Conservation (phyloP, 305 asterid species). For the Plantago lanceolata region DNA sequence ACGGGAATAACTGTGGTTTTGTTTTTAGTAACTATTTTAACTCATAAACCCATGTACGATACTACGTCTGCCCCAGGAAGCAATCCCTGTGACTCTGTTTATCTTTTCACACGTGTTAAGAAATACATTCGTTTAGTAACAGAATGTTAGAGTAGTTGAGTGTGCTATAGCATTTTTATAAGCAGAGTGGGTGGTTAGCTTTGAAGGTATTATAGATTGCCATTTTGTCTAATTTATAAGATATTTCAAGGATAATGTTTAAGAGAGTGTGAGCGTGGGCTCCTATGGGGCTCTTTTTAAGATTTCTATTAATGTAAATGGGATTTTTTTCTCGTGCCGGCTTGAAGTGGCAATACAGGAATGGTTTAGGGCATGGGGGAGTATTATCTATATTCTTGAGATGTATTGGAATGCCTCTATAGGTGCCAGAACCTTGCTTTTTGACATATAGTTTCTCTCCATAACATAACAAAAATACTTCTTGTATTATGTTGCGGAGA, state of each 20-base stretch:
- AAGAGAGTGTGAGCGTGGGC: not conserved
- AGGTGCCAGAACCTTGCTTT: no score
- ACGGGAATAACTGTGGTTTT: no score
- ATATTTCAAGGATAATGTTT: not conserved
- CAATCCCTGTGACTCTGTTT: not conserved
- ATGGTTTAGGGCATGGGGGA: not conserved
- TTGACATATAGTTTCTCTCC: no score
- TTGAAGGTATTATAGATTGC: not conserved
- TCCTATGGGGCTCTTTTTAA: not conserved
- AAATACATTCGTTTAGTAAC: not conserved
- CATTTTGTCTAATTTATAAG: not conserved
- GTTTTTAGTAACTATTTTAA: not conserved
- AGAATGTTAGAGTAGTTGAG: not conserved
- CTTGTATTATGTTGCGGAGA: no score
- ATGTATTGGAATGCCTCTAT: no score
- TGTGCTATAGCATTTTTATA: not conserved
- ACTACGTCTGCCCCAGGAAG: not conserved
- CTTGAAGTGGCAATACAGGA: not conserved
- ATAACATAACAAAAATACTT: no score
- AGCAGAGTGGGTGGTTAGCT: no score
- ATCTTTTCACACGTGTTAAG: no score
- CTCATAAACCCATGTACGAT: not conserved
- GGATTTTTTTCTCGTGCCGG: not conserved
- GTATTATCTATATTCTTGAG: no score
- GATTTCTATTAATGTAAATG: not conserved